These are phyloP conservation scores for Penicillium sp. DNA, from an alignment of 2,329 filamentous ascomycete genomes.

Conservation along the genomic window DNA sequence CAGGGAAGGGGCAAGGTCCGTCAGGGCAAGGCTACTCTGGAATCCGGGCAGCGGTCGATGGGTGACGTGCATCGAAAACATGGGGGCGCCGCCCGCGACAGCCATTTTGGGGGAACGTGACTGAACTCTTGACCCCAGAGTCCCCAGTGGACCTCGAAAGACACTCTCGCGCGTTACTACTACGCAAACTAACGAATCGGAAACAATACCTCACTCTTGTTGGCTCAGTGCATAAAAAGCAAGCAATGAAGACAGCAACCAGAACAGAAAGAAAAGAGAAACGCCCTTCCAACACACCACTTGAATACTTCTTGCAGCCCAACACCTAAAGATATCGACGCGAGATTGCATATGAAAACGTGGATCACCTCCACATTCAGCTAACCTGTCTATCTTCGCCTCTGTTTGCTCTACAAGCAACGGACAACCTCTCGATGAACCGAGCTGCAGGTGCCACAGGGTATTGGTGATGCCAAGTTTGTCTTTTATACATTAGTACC, in stretches of 20 bases:
- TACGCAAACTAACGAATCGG: background rate
- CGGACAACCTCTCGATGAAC: no score
- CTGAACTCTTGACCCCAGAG: background rate
- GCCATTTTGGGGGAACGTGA: background rate
- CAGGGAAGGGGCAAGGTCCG: conserved; percentile 3
- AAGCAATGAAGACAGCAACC: background rate
- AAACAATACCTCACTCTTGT: background rate
- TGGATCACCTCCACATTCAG: background rate
- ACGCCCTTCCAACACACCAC: background rate
- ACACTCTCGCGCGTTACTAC: background rate
- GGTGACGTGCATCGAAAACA: background rate
- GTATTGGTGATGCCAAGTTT: no score
- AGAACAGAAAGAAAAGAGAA: background rate
- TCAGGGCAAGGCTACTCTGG: conserved; percentile 7
- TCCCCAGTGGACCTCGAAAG: background rate
- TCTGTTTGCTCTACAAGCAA: no score
- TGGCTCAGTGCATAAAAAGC: background rate
- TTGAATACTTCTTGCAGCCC: background rate
- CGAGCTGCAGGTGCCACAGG: no score
- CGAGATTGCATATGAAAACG: background rate
- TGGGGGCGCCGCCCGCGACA: background rate
- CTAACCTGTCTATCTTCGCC: no score
- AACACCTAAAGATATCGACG: background rate
- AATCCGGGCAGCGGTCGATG: conserved; percentile 1
- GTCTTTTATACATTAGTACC: no score